Evolutionary conservation across 1,139 yeast genomes (phyloP), one percentile per base, ranked within the genome.

Genomic region (Trichomonascaceae sp.): DNA sequence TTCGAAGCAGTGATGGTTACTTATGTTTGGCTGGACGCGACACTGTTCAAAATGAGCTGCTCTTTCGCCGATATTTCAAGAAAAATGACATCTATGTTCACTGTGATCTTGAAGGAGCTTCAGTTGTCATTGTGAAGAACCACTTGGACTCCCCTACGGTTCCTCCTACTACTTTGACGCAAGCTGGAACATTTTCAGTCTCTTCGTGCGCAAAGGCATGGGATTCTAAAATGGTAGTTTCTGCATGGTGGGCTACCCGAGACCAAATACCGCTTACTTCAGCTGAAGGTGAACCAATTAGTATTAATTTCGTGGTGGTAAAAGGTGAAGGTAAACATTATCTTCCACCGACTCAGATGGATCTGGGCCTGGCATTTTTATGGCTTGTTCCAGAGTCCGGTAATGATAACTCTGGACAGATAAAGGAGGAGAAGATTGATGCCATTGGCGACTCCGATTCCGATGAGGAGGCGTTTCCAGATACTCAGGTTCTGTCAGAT

Each of bases 21-120:
- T 73, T 93, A 53, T 87, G 95, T 58, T 70, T 93, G 51, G 90
- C 93, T 50, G 98, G 97, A 1, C 82, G 89, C 59, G 97, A 95
- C 66, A 80, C 78, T 20, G 69, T 81, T n/a, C 98, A 93, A 66
- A 78, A 82, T n/a, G 96, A 90, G 63, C 79, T 88, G 73, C 79
- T 93, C 39, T 87, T 86, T 64, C 84, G 86, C 63, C 79, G 90
- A 54, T 87, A 89, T 65, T 84, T 91, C 68, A 76, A 74, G 43
- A 79, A 79, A 60, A 84, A 82, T 53, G 99, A 93, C 65, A 74
- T 80, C 36, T 79, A 85, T 57, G 90, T 93, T 2, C 76, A 83
- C 47, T 83, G 93, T 15, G 97, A 90, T 62, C 73, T 83, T 47
- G 88, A 83, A 54, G 89, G 86, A 1, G 80, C 95, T 0, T 73